Conservation (phyloP, 75 land plant genomes). For the Picea sitchensis region DNA sequence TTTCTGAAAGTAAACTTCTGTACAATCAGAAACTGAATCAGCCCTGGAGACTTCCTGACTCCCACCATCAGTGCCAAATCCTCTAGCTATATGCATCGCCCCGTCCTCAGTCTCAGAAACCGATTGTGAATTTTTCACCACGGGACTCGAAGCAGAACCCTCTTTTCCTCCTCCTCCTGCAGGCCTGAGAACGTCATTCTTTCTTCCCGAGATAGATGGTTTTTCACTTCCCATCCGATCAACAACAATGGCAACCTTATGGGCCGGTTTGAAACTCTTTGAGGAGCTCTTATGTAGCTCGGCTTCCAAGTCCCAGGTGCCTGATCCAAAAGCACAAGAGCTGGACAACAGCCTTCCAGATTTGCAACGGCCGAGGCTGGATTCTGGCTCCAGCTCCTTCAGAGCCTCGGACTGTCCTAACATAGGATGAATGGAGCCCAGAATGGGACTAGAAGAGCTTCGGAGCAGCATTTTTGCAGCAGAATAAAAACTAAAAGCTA, state of each 20-base stretch:
- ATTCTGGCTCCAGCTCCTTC: too few relatives aligned
- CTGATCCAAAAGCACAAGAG: not conserved
- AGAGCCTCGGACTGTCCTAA: too few relatives aligned
- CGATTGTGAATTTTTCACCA: not conserved
- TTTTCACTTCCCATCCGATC: not conserved
- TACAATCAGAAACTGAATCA: slow-evolving; percentile 7
- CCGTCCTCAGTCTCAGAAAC: not conserved
- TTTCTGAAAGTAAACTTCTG: slow-evolving; percentile 13
- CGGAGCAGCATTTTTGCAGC: too few relatives aligned
- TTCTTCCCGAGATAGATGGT: not conserved
- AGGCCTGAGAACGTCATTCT: not conserved
- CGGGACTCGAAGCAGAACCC: slow-evolving; percentile 11
- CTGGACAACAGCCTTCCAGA: not conserved
- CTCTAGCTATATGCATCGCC: slow-evolving; percentile 1
- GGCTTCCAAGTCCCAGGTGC: not conserved
- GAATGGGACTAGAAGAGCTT: too few relatives aligned
- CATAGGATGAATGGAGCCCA: too few relatives aligned
- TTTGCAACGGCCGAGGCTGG: not conserved
- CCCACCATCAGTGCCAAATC: slow-evolving; percentile 3
- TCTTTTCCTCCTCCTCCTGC: slow-evolving; percentile 15
- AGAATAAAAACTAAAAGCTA: too few relatives aligned
- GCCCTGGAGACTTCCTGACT: not conserved
- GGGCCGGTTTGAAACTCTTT: not conserved
- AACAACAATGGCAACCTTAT: not conserved
- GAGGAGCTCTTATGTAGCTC: not conserved